These are phyloP conservation scores for Fusarium gaditjirri DNA, from an alignment of 2,329 filamentous ascomycete genomes.

Conservation along the genomic window DNA sequence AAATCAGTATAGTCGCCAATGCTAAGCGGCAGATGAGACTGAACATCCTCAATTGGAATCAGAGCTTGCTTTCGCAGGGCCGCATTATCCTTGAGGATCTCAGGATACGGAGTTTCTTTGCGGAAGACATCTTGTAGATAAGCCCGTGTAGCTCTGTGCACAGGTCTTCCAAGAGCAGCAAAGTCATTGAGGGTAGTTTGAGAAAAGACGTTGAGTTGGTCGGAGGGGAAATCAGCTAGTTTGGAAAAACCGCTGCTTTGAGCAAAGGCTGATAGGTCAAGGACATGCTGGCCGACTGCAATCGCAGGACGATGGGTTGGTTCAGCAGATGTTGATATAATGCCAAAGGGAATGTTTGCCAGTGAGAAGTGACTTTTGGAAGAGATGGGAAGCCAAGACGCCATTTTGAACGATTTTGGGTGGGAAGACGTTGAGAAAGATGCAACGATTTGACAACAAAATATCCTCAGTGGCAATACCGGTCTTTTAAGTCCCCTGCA, in stretches of 20 bases:
- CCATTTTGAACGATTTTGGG: background rate
- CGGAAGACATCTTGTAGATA: constrained; percentile 71
- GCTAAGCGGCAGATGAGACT: constrained; percentile 76
- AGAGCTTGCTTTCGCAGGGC: constrained; percentile 45
- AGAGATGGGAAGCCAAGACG: constrained; percentile 19
- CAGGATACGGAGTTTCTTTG: constrained; percentile 60
- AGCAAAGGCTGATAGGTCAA: constrained; percentile 75
- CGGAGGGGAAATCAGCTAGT: constrained; percentile 39
- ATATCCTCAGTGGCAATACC: accelerated
- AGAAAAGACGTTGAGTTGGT: constrained; percentile 43
- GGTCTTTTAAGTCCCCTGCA: background rate
- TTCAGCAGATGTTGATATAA: constrained; percentile 72
- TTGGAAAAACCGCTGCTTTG: constrained; percentile 52
- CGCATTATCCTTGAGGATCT: constrained; percentile 51
- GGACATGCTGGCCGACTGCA: constrained; percentile 76
- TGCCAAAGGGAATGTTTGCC: constrained; percentile 83
- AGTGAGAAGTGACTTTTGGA: constrained; percentile 55
- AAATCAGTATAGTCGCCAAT: constrained; percentile 90
- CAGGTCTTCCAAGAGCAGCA: constrained; percentile 68
- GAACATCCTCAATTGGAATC: constrained; percentile 56
- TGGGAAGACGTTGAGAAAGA: background rate
- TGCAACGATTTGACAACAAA: background rate
- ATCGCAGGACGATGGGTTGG: constrained; percentile 71
- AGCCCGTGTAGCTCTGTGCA: constrained; percentile 74
- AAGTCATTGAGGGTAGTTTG: constrained; percentile 48